Base-by-base conservation (phyloP, 2,329 filamentous ascomycete species). In the Apiospora rasikravindrae region DNA sequence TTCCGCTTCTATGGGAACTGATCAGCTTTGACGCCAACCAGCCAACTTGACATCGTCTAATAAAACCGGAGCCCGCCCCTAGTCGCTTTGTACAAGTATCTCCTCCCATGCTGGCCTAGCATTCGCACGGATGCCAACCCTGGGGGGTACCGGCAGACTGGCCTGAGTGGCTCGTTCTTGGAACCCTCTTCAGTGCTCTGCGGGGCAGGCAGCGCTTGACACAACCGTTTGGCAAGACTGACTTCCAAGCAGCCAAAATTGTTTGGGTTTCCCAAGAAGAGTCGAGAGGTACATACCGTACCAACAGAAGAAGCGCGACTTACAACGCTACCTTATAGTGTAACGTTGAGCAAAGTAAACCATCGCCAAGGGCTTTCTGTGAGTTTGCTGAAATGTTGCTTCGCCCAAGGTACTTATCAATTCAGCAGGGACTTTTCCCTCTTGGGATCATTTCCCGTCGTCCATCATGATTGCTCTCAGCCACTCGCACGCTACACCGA, bases 1-100 rank as follows among this genome's bases (percentile, higher is more conserved):
- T 57, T 64, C 57, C 57, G 57, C 57, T 64, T 64, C 57, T 64
- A 64, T 64, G 57, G 53, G 33, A 64, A 64, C 33, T 64, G 57
- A 64, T 64, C 37, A 22, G 57, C 57, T 64, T 64, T 64, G 57
- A 64, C 57, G 57, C 57, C 57, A 64, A 51, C 49, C 49, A 51
- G 33, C 57, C 57, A 64, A 64, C 57, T 64, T 64, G 57, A 64
- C 57, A 64, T 40, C 57, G 57, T 64, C 57, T 64, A 64, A 64
- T 64, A 64, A 64, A 64, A 64, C 29, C 57, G 57, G 57, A 64
- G 57, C 33, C 29, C 29, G 5, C 7, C 26, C 51, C 57, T n/a
- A 40, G 57, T 64, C 19, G 19, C 29, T 37, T 61, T 64, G 19
- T 7, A 37, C 33, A 37, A 37, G 33, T 57, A n/a, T 22, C 33